Evolutionary conservation across 805 yeast genomes (phyloP).

Genomic region (Nakazawaea peltata): DNA sequence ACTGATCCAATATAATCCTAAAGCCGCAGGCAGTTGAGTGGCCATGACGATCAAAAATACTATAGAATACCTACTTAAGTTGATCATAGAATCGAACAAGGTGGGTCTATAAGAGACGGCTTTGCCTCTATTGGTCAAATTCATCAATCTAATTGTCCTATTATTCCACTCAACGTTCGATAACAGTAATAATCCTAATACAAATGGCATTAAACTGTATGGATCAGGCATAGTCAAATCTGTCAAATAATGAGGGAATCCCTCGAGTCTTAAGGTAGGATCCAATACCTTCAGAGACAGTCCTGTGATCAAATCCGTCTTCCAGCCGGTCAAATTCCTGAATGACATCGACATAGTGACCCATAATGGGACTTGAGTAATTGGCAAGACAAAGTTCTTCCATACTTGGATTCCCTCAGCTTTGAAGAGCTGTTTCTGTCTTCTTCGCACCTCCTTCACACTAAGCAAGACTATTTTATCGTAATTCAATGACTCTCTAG

Average conservation of each 20-base stretch:
- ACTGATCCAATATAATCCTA: slow-evolving; percentile 84
- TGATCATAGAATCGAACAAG: slow-evolving; percentile 55
- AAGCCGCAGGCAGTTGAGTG: slow-evolving; percentile 78
- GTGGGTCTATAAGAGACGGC: slow-evolving; percentile 43
- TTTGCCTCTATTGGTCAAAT: slow-evolving; percentile 30
- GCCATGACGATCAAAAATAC: slow-evolving; percentile 78
- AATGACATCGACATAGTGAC: slow-evolving; percentile 67
- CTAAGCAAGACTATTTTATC: slow-evolving; percentile 74
- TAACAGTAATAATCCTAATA: slow-evolving; percentile 62
- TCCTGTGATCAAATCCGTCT: slow-evolving; percentile 12
- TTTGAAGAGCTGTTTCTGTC: slow-evolving; percentile 67
- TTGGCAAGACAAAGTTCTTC: slow-evolving; percentile 71
- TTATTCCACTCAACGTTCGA: slow-evolving; percentile 80
- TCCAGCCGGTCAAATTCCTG: slow-evolving; percentile 69
- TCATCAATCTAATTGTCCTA: slow-evolving; percentile 48
- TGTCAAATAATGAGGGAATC: slow-evolving; percentile 49
- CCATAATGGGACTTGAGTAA: slow-evolving; percentile 86
- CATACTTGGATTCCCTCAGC: slow-evolving; percentile 66
- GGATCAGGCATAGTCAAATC: slow-evolving; percentile 59
- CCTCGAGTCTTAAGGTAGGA: slow-evolving; percentile 40
- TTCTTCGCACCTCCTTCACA: slow-evolving; percentile 66
- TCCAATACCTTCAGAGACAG: slow-evolving; percentile 38
- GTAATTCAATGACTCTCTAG: slow-evolving; percentile 42
- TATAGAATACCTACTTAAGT: slow-evolving; percentile 64
- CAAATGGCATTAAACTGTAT: slow-evolving; percentile 55